Conservation (phyloP, 1,284 basidiomycete genomes). For the Bondarzewia mesenterica region DNA sequence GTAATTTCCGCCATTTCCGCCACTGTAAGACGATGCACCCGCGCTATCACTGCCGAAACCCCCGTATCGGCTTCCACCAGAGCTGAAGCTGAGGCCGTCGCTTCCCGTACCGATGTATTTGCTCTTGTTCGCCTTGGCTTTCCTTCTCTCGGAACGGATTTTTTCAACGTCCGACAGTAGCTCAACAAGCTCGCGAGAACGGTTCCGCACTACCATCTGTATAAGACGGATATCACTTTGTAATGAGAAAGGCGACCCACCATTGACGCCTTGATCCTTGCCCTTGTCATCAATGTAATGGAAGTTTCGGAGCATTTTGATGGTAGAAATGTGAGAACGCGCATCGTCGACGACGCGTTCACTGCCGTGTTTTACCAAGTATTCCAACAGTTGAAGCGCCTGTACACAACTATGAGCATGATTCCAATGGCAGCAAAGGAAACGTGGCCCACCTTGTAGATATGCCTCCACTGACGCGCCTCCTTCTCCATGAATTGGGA, state of each 20-base stretch:
- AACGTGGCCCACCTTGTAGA: slow-evolving; percentile 76
- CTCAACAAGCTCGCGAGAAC: slow-evolving; percentile 86
- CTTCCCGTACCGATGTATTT: slow-evolving; percentile 89
- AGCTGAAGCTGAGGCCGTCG: slow-evolving; percentile 59
- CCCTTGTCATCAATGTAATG: slow-evolving; percentile 99
- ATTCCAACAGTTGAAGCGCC: slow-evolving; percentile 93
- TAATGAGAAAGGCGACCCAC: slow-evolving; percentile 46
- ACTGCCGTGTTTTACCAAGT: slow-evolving; percentile 96
- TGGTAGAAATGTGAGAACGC: slow-evolving; percentile 86
- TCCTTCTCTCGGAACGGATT: slow-evolving; percentile 84
- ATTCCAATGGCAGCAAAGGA: background rate
- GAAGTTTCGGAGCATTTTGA: slow-evolving; percentile 97
- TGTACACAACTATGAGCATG: slow-evolving; percentile 19
- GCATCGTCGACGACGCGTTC: slow-evolving; percentile 98
- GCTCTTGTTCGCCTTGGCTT: slow-evolving; percentile 87
- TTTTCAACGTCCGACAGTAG: slow-evolving; percentile 88
- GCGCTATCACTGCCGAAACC: slow-evolving; percentile 74
- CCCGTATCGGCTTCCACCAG: slow-evolving; percentile 62
- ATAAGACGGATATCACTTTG: no score
- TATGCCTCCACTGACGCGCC: slow-evolving; percentile 96
- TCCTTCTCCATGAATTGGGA: slow-evolving; percentile 92
- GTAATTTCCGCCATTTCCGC: slow-evolving; percentile 22
- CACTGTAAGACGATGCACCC: slow-evolving; percentile 15
- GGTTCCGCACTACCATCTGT: slow-evolving; percentile 91
- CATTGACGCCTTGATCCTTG: slow-evolving; percentile 98